Conservation (phyloP, 73 alveolate genomes). For the Paramecium tetraurelia region DNA sequence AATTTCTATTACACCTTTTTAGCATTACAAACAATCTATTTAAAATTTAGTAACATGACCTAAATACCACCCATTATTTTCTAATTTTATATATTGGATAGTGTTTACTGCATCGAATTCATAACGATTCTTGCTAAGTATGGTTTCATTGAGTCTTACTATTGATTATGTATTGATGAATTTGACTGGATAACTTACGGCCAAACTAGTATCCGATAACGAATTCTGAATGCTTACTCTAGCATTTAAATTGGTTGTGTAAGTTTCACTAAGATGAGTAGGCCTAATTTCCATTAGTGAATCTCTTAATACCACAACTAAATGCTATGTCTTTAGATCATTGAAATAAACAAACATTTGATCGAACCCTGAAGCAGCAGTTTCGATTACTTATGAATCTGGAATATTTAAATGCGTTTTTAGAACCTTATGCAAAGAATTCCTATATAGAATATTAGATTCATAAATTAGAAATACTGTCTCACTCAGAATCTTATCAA, state of each 20-base stretch:
- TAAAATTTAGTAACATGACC: neutral
- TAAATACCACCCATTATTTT: neutral
- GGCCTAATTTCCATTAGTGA: constrained; percentile 1
- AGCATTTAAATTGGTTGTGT: neutral
- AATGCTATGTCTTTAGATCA: neutral
- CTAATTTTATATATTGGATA: neutral
- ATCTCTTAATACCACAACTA: neutral
- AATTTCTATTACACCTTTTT: neutral
- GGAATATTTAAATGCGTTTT: neutral
- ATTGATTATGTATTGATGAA: constrained; percentile 6
- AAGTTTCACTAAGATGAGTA: neutral
- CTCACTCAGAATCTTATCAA: neutral
- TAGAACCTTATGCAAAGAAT: constrained; percentile 6
- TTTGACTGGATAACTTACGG: neutral
- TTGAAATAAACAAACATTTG: constrained; percentile 9
- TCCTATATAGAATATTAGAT: neutral
- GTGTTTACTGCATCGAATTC: neutral
- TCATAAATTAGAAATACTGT: constrained; percentile 22
- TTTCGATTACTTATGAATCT: neutral
- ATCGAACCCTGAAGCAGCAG: neutral
- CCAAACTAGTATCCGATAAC: neutral
- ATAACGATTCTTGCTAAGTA: neutral
- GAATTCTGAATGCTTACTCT: neutral
- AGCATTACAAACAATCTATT: neutral
- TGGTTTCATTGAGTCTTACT: neutral